Base-by-base conservation (phyloP, 805 yeast species). In the Yarrowia bubula region DNA sequence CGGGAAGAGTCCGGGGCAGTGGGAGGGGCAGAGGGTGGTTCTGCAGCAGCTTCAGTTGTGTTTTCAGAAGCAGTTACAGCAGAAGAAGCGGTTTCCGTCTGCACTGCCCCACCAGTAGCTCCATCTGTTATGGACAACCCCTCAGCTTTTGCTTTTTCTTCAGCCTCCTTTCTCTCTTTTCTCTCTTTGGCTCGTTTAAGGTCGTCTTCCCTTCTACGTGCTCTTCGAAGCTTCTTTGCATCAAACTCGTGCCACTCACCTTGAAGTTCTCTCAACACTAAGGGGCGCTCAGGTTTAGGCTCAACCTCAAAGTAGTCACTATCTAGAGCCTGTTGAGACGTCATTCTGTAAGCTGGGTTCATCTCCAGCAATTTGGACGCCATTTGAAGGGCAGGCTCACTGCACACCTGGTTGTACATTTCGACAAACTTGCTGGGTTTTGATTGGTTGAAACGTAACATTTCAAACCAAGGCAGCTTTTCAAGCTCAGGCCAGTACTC, bases 221-320 rank as follows among this genome's bases (percentile, higher is more conserved):
- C 48, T 31, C 47, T 64, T 31, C 55, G 35, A 28, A 61, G 18
- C 48, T 86, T 87, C 75, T 93, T 92, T 2, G 97, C 95, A 72
- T 93, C 99, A 75, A 88, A 93, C 73, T 93, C 99, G 73, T 93
- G 99, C 95, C 98, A 93, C 75, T 96, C 98, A 3, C 95, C 96
- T 78, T 43, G 42, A 33, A 86, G 75, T n/a, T 80, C 79, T 33
- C 80, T 77, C 68, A 88, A 79, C 64, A 86, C 80, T 10, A 77
- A 74, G 42, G 90, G 78, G 6, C 86, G 85, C 67, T 82, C 86
- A 0, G 89, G 86, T 37, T 70, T 69, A 0, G 97, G 97, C 7
- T 83, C 86, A 55, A 85, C 88, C 2, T 74, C 73, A 71, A 93
- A 95, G 76, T 90, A 95, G 1, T 77, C 78, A 73, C 90, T 90